These are phyloP conservation scores for Globisporangium solare DNA, from an alignment of 352 stramenopile species.

Conservation along the genomic window DNA sequence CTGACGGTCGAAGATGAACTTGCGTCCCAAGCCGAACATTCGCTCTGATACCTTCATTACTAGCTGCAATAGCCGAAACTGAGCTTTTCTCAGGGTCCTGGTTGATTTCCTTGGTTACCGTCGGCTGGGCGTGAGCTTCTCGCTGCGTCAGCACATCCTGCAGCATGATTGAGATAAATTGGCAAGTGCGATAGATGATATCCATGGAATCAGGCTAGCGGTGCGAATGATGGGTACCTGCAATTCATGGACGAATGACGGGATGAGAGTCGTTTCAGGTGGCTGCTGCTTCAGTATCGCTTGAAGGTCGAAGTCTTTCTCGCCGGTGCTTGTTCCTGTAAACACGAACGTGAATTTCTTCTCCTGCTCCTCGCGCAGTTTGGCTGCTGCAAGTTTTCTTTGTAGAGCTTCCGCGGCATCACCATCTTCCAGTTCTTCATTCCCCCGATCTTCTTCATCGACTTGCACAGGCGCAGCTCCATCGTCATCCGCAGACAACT, in stretches of 20 bases:
- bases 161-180: neutral
- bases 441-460: neutral
- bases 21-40: neutral
- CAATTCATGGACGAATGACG: slow-evolving; percentile 46
- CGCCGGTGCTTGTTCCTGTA: slow-evolving; percentile 67
- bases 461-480: neutral
- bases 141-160: slow-evolving; percentile 48
- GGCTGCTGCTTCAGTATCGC: slow-evolving; percentile 30
- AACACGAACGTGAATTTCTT: slow-evolving; percentile 44
- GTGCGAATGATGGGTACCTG: slow-evolving; percentile 10
- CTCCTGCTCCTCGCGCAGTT: neutral
- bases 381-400: neutral
- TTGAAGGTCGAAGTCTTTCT: slow-evolving; percentile 57
- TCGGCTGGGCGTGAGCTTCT: slow-evolving; percentile 20
- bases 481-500: neutral
- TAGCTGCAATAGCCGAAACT: neutral
- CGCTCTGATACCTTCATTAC: no score
- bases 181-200: neutral
- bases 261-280: slow-evolving; percentile 12
- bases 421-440: slow-evolving; percentile 4
- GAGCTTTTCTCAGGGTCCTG: slow-evolving; percentile 19
- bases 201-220: neutral
- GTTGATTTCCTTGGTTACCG: slow-evolving; percentile 39
- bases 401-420: slow-evolving; percentile 9
- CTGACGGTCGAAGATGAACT: neutral